phyloP scores from a whole-genome alignment of 2,329 filamentous ascomycete genomes.

The Trichoderma atrobrunneum region DNA sequence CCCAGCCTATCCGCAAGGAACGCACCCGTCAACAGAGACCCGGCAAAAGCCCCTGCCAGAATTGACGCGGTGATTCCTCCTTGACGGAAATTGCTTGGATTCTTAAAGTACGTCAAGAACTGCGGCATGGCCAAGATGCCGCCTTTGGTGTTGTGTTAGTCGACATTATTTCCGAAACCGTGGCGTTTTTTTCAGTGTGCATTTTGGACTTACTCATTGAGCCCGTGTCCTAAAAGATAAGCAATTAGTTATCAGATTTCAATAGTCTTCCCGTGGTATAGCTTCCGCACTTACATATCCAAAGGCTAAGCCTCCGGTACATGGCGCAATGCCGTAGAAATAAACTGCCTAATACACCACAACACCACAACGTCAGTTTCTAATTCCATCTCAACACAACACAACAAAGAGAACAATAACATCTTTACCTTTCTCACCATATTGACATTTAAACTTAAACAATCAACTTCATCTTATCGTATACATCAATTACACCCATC shows the following conservation, averaged over 20 bases:
- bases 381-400: neutral
- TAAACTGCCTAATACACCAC: neutral
- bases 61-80: slow-evolving; percentile 20
- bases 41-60: slow-evolving; percentile 11
- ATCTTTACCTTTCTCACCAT: slow-evolving; percentile 15
- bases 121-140: slow-evolving; percentile 19
- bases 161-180: neutral
- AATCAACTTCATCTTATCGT: neutral
- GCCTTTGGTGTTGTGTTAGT: neutral
- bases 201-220: slow-evolving; percentile 14
- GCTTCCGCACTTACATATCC: slow-evolving; percentile 16
- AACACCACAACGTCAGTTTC: neutral
- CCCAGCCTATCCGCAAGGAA: slow-evolving; percentile 16
- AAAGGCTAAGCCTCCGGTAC: slow-evolving; percentile 17
- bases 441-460: neutral
- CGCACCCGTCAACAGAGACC: slow-evolving; percentile 16
- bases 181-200: neutral
- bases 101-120: slow-evolving; percentile 16
- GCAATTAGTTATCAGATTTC: neutral
- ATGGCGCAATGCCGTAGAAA: slow-evolving; percentile 18
- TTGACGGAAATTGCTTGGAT: slow-evolving; percentile 19
- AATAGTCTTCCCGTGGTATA: neutral
- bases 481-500: neutral
- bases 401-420: neutral
- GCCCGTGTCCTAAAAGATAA: slow-evolving; percentile 7